Base-by-base conservation (phyloP, 1,284 basidiomycete species). In the Austroboletus rostrupii region DNA sequence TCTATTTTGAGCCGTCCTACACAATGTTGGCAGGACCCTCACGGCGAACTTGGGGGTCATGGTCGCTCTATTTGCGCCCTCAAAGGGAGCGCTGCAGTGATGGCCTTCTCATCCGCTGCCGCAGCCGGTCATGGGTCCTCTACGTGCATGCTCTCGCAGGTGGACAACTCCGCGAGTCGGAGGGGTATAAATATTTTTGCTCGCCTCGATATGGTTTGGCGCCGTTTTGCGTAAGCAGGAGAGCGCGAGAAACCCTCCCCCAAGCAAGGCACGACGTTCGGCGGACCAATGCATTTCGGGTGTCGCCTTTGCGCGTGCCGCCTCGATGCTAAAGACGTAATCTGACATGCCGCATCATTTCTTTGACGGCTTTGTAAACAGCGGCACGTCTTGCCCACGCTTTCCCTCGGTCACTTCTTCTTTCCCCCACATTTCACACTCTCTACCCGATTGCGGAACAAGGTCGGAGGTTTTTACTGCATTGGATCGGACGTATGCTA, bases 291-390 rank as follows among this genome's bases (percentile, higher is more conserved):
- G 53, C 48, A 46, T 58, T 60, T 55, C 50, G 20, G 47, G 45
- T 21, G 40, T 35, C 43, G 50, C 28, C 49, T 45, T 29, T 12
- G 28, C 28, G 28, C 52, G 28, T 11, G 28, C 52, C 55, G 51
- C 43, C 48, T 47, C 45, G 42, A 52, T 46, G 43, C 38, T 35
- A 35, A 38, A 52, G 53, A 67, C 64, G 61, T 63, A 63, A 63
- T 54, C 31, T 52, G 48, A 47, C 62, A 53, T 41, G 54, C 49
- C 43, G 47, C 61, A 61, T 65, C 53, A 67, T 53, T 62, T 48
- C 49, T 50, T 36, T 48, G 47, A 50, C 51, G 35, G 38, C 23
- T 38, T 11, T 45, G 45, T 21, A 36, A 38, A 23, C 36, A 43
- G 44, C 48, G 32, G 45, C 50, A 50, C 48, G 55, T 48, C 60